A percentile compares a stretch with the other conserved stretches of the same genome.
These are phyloP conservation scores for Metschnikowia bowlesiae DNA, from an alignment of 805 yeast species.

Conservation along the genomic window DNA sequence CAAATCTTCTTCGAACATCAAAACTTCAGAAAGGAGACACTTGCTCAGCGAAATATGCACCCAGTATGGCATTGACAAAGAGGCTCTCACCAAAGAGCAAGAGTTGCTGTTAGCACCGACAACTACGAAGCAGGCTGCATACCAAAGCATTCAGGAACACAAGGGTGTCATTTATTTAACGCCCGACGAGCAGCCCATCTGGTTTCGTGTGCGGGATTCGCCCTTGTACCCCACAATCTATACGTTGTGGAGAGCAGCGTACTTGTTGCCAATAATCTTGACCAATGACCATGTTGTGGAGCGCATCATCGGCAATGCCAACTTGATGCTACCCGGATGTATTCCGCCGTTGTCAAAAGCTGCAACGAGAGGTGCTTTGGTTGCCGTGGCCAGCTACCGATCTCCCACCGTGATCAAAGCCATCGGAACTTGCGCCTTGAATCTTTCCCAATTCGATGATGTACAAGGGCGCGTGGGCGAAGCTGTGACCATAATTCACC, in stretches of 20 bases:
- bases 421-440: conserved; percentile 57
- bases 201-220: conserved; percentile 61
- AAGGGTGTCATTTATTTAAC: conserved; percentile 65
- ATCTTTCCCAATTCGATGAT: conserved; percentile 40
- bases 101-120: conserved; percentile 45
- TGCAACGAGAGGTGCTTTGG: conserved; percentile 51
- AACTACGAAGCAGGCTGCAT: conserved; percentile 58
- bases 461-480: conserved; percentile 70
- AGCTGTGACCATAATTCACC: conserved; percentile 72
- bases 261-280: conserved; percentile 57
- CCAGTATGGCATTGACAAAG: conserved; percentile 37
- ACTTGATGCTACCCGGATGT: conserved; percentile 73
- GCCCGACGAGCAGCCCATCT: conserved; percentile 60
- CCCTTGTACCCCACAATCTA: conserved; percentile 64
- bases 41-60: conserved; percentile 42
- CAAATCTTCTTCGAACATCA: conserved; percentile 74
- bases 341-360: conserved; percentile 53
- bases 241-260: conserved; percentile 68
- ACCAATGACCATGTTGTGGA: conserved; percentile 75
- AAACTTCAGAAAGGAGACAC: conserved; percentile 72
- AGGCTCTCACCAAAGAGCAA: conserved; percentile 37
- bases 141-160: conserved; percentile 47
- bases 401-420: conserved; percentile 65
- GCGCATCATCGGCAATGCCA: conserved; percentile 72
- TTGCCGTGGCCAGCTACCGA: conserved; percentile 62